Evolutionary conservation across 192 early-diverging fungal genomes (phyloP).

Genomic region (Coemansia sp.): DNA sequence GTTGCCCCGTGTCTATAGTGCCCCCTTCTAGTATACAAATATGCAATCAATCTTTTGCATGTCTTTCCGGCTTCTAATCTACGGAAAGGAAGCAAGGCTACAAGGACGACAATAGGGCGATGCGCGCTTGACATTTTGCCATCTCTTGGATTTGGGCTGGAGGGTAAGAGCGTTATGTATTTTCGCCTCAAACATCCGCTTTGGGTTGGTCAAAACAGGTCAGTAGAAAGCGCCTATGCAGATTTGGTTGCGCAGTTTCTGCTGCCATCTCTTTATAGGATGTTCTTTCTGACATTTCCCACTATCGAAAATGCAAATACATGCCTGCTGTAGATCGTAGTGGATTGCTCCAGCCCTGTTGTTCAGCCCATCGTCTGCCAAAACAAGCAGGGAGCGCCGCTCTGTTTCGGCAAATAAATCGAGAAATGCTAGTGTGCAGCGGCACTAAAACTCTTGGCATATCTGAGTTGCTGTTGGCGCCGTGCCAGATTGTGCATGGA

Average conservation of each 20-base stretch:
- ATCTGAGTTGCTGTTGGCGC: background rate
- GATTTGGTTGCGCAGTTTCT: background rate
- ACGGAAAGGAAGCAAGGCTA: background rate
- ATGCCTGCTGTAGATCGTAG: constrained; percentile 1
- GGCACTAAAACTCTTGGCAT: constrained; percentile 4
- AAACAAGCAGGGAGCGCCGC: background rate
- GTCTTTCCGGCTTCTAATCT: background rate
- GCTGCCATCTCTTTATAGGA: background rate
- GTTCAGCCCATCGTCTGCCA: constrained; percentile 6
- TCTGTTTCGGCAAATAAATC: background rate
- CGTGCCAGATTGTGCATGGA: constrained; percentile 1
- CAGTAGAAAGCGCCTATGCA: background rate
- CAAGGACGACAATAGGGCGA: background rate
- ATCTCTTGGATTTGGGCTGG: background rate
- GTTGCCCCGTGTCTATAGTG: background rate
- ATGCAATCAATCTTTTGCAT: background rate
- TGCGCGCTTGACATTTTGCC: background rate
- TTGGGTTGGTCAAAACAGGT: background rate
- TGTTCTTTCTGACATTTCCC: background rate
- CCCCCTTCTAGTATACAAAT: background rate
- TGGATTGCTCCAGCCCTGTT: constrained; percentile 7
- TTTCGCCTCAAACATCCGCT: constrained; percentile 4
- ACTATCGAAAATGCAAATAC: background rate
- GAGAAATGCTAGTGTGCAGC: background rate
- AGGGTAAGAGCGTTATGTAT: background rate